Base-by-base conservation (phyloP, 768 basidiomycete genomes). In the Amanita jacksonii region DNA sequence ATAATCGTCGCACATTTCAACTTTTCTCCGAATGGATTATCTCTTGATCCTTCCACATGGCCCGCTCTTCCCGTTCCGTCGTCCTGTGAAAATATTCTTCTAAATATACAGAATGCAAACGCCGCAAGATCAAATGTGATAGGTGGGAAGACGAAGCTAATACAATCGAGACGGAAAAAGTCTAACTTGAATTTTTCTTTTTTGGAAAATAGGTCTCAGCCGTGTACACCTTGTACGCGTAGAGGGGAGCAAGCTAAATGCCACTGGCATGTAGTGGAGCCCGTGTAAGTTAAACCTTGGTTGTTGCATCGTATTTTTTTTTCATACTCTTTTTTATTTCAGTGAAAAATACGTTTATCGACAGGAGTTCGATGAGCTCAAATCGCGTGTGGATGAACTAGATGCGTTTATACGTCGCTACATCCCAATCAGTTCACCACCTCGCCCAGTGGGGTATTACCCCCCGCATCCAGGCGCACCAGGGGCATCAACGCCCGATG, bases 91-190 rank as follows among this genome's bases (percentile, higher is more conserved):
- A 30, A 41, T 37, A 44, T 46, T 48, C 33, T 32, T 43, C n/a
- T n/a, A n/a, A n/a, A n/a, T n/a, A n/a, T n/a, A 38, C 56, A 87
- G 87, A 88, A 60, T 89, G 86, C 61, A 89, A 89, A 61, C 67
- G 86, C 54, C 74, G 86, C 33, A 89, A 90, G 69, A 89, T 89
- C 62, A 85, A 83, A 58, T 90, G 87, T 61, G 85, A 90, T 67
- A 83, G 83, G 82, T 83, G 57, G 55, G 68, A 43, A 56, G 54
- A 52, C 50, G n/a, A n/a, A n/a, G n/a, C n/a, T n/a, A n/a, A n/a
- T n/a, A n/a, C n/a, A n/a, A n/a, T n/a, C n/a, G n/a, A n/a, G n/a
- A n/a, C n/a, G n/a, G n/a, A n/a, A n/a, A n/a, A n/a, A n/a, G n/a
- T n/a, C n/a, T n/a, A n/a, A n/a, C n/a, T n/a, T n/a, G n/a, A n/a